These are phyloP conservation scores for Podaxis pistillaris DNA, from an alignment of 768 basidiomycete genomes.

Conservation along the genomic window DNA sequence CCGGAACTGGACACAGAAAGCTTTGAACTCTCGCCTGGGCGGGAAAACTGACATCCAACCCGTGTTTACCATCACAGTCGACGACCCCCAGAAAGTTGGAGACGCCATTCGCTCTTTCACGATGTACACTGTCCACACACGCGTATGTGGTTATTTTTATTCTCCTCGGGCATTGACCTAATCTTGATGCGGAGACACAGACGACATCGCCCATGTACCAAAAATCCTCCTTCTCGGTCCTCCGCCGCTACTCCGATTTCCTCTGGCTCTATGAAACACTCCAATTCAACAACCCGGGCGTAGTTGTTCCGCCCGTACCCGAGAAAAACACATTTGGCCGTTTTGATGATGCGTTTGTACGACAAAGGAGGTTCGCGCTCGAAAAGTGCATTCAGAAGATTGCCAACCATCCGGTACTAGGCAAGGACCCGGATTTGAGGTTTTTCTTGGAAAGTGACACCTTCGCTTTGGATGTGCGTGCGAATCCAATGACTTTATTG, in stretches of 20 bases:
- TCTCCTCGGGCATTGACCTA: neutral
- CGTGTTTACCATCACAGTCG: conserved; percentile 85
- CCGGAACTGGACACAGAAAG: conserved; percentile 11
- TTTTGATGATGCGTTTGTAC: conserved; percentile 90
- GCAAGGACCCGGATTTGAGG: conserved; percentile 84
- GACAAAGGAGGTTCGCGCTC: conserved; percentile 78
- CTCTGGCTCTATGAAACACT: conserved; percentile 94
- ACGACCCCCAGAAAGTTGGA: conserved; percentile 97
- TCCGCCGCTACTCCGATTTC: conserved; percentile 97
- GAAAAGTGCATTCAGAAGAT: conserved; percentile 93
- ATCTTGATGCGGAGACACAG: conserved; percentile 32
- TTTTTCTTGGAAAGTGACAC: conserved; percentile 93
- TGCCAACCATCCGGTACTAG: conserved; percentile 86
- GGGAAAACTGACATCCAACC: conserved; percentile 53
- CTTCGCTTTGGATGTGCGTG: conserved; percentile 83
- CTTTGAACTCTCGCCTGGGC: conserved; percentile 16
- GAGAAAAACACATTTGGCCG: conserved; percentile 94
- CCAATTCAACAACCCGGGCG: conserved; percentile 89
- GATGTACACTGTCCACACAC: conserved; percentile 94
- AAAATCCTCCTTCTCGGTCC: conserved; percentile 85
- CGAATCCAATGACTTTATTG: neutral
- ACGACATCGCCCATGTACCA: conserved; percentile 84
- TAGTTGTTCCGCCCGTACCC: conserved; percentile 94
- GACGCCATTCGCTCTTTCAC: conserved; percentile 92
- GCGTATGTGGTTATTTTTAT: conserved; percentile 42